phyloP scores from a whole-genome alignment of 768 basidiomycete species.

The Paxillus ammoniavirescens region DNA sequence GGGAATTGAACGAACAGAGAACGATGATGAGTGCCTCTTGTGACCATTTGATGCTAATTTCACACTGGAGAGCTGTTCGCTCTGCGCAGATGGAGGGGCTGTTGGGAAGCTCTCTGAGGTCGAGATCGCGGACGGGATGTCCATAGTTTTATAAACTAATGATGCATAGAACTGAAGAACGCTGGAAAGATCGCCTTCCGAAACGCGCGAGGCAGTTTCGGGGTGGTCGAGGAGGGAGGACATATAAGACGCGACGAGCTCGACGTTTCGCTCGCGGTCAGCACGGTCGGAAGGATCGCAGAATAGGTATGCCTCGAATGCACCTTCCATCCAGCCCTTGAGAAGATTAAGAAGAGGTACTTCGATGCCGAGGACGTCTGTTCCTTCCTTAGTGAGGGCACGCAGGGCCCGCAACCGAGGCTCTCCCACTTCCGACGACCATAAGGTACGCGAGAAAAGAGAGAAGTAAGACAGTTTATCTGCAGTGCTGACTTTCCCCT shows the following conservation, averaged over 20 bases:
- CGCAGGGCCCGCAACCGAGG: conserved; percentile 64
- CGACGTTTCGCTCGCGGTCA: conserved; percentile 66
- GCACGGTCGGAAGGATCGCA: conserved; percentile 39
- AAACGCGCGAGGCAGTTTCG: conserved; percentile 58
- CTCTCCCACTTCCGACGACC: conserved; percentile 73
- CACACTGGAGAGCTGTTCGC: conserved; percentile 24
- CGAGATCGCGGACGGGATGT: conserved; percentile 24
- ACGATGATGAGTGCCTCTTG: conserved; percentile 59
- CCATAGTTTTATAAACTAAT: conserved; percentile 55
- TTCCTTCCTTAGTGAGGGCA: conserved; percentile 59
- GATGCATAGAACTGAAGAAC: conserved; percentile 60
- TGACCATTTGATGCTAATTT: conserved; percentile 38
- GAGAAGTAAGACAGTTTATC: conserved; percentile 66
- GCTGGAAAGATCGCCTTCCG: conserved; percentile 54
- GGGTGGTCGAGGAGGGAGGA: conserved; percentile 46
- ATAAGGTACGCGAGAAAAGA: conserved; percentile 52
- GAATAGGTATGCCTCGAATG: conserved; percentile 51
- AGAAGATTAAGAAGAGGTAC: conserved; percentile 51
- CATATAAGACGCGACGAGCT: conserved; percentile 58
- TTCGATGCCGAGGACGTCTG: conserved; percentile 66
- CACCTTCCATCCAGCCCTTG: conserved; percentile 63
- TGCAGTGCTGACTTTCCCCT: conserved; percentile 45
- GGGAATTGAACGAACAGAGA: conserved; percentile 48
- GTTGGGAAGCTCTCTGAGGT: conserved; percentile 13
- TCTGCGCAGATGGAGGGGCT: conserved; percentile 31